These are phyloP conservation scores for Lyophyllum atratum DNA, from an alignment of 768 basidiomycete genomes.

Conservation along the genomic window DNA sequence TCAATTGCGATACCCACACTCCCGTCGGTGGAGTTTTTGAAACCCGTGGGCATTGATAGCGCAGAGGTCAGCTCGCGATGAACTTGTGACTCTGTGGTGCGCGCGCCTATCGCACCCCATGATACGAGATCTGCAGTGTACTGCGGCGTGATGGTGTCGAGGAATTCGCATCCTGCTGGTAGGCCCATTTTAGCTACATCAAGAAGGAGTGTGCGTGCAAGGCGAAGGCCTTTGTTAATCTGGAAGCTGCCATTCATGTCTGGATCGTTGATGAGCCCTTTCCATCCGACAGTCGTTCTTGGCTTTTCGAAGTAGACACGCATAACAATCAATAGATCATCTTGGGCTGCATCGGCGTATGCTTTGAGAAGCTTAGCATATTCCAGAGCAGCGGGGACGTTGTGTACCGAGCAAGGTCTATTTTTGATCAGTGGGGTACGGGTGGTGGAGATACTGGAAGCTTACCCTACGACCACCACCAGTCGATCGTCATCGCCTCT, in stretches of 20 bases:
- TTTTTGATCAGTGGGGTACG: neutral
- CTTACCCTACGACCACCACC: constrained; percentile 87
- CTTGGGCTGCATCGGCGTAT: constrained; percentile 79
- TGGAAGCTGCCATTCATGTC: constrained; percentile 92
- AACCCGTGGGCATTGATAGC: constrained; percentile 94
- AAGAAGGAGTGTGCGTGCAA: constrained; percentile 83
- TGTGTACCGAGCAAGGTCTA: constrained; percentile 95
- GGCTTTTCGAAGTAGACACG: constrained; percentile 98
- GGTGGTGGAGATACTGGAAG: neutral
- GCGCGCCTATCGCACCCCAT: constrained; percentile 96
- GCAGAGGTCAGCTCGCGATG: constrained; percentile 87
- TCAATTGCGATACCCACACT: constrained; percentile 90
- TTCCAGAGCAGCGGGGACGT: constrained; percentile 81
- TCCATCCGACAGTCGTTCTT: constrained; percentile 97
- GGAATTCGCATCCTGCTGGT: constrained; percentile 95
- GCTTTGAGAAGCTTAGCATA: constrained; percentile 79
- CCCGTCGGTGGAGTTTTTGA: constrained; percentile 99
- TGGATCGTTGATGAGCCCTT: constrained; percentile 97
- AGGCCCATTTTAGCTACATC: constrained; percentile 90
- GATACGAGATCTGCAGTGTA: constrained; percentile 89
- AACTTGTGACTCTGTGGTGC: constrained; percentile 92
- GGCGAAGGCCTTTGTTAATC: constrained; percentile 94
- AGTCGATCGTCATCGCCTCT: constrained; percentile 90
- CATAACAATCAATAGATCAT: constrained; percentile 95
- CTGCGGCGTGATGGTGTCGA: constrained; percentile 68